These are phyloP conservation scores for Lippia alba DNA, from an alignment of 305 asterid species.

Conservation along the genomic window DNA sequence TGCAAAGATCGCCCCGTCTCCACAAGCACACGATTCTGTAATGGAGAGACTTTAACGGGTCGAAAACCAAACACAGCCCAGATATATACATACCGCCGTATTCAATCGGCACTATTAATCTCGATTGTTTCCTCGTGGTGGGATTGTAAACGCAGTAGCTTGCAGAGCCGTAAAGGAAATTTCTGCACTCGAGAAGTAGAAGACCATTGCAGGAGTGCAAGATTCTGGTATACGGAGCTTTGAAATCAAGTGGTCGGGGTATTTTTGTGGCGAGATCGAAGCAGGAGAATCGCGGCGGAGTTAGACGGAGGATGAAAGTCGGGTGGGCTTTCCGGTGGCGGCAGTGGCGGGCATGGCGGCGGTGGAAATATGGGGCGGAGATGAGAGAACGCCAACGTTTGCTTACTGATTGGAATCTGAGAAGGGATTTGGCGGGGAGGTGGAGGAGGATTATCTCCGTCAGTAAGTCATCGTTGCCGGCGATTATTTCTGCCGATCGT, in stretches of 20 bases:
- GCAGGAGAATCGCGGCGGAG: conserved; percentile 1
- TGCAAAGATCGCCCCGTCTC: neutral
- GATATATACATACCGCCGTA: neutral
- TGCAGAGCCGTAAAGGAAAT: neutral
- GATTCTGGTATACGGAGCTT: neutral
- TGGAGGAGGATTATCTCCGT: conserved; percentile 21
- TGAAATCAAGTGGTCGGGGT: neutral
- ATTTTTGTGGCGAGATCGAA: neutral
- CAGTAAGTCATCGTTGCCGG: conserved; percentile 32
- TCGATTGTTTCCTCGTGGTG: neutral
- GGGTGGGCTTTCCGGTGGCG: neutral
- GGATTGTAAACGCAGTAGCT: neutral
- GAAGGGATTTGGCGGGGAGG: conserved; percentile 34
- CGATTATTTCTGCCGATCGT: conserved; percentile 17
- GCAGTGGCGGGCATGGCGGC: conserved; percentile 15
- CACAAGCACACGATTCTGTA: neutral
- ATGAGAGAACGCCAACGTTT: conserved; percentile 38
- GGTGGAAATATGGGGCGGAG: conserved; percentile 23
- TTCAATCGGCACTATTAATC: neutral
- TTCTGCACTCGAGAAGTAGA: neutral
- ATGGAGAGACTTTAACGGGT: neutral
- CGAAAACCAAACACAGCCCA: neutral
- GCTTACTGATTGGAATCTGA: conserved; percentile 34
- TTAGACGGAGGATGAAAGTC: conserved; percentile 4
- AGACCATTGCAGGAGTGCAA: conserved; percentile 10